Evolutionary conservation across 139 green algal species (phyloP).

Genomic region (Micromonas pusilla): DNA sequence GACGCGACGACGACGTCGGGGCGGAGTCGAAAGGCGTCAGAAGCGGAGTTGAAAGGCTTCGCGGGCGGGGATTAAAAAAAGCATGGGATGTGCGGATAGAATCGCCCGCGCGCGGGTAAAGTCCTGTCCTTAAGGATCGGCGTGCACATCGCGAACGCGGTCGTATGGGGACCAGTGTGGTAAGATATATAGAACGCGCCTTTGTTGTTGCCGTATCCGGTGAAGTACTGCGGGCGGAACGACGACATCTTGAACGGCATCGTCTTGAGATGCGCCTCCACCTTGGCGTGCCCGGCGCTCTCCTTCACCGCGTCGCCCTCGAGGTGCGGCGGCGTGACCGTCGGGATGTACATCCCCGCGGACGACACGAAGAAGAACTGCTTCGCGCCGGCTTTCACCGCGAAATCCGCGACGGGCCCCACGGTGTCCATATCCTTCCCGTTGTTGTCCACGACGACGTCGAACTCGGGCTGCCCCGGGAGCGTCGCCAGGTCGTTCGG

Average conservation of each 20-base stretch:
- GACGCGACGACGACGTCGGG: no score
- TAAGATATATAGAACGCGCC: no score
- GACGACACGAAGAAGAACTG: conserved; percentile 53
- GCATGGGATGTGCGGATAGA: no score
- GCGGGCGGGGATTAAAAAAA: no score
- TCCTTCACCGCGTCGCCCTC: conserved; percentile 51
- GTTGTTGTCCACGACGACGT: conserved; percentile 56
- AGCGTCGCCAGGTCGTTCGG: conserved; percentile 27
- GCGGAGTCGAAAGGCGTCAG: no score
- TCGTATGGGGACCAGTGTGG: no score
- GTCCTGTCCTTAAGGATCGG: no score
- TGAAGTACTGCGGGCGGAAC: conserved; percentile 57
- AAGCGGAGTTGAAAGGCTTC: no score
- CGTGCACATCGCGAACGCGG: no score
- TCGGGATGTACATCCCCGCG: conserved; percentile 46
- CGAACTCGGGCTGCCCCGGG: conserved; percentile 32
- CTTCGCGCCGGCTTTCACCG: conserved; percentile 30
- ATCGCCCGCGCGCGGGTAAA: no score
- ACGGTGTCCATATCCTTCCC: conserved; percentile 49
- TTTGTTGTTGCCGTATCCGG: conserved; percentile 51
- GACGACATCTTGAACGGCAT: conserved; percentile 21
- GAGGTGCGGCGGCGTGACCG: conserved; percentile 40
- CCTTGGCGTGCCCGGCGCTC: conserved; percentile 40
- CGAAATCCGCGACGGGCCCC: conserved; percentile 43
- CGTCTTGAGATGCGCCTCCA: conserved; percentile 40